Conservation (phyloP, 2,329 filamentous ascomycete genomes). For the Calonectria pauciramosa region DNA sequence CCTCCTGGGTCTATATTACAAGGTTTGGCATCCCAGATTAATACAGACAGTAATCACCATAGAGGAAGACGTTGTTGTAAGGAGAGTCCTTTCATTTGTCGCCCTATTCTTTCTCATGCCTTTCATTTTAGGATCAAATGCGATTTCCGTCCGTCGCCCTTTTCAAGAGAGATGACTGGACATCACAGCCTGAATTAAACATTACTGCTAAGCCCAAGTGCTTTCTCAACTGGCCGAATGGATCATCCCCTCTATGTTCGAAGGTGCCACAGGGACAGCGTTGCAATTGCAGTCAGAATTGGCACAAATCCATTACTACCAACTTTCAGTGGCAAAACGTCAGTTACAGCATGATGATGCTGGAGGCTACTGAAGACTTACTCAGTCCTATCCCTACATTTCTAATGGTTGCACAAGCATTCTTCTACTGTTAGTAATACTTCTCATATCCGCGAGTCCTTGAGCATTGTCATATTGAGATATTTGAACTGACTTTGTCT, state of each 20-base stretch:
- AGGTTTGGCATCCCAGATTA: background rate
- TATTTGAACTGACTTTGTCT: too few relatives aligned
- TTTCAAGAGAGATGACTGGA: background rate
- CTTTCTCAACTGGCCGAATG: background rate
- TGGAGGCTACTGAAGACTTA: background rate
- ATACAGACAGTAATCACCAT: background rate
- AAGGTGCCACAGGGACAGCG: background rate
- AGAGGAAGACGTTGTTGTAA: background rate
- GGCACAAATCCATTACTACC: background rate
- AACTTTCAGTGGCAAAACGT: background rate
- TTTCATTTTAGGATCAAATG: background rate
- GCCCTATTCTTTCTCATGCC: background rate
- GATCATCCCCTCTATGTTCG: background rate
- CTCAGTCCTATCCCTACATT: background rate
- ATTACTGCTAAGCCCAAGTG: background rate
- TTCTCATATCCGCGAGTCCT: background rate
- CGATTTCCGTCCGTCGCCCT: background rate
- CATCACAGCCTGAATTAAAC: background rate
- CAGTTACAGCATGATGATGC: background rate
- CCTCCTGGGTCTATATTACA: background rate
- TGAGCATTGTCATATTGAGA: too few relatives aligned
- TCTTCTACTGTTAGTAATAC: background rate
- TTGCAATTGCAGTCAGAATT: background rate
- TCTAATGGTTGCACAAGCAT: background rate
- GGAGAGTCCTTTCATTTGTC: background rate